These are phyloP conservation scores for Emergomyces pasteurianus DNA, from an alignment of 2,329 filamentous ascomycete species.

Conservation along the genomic window DNA sequence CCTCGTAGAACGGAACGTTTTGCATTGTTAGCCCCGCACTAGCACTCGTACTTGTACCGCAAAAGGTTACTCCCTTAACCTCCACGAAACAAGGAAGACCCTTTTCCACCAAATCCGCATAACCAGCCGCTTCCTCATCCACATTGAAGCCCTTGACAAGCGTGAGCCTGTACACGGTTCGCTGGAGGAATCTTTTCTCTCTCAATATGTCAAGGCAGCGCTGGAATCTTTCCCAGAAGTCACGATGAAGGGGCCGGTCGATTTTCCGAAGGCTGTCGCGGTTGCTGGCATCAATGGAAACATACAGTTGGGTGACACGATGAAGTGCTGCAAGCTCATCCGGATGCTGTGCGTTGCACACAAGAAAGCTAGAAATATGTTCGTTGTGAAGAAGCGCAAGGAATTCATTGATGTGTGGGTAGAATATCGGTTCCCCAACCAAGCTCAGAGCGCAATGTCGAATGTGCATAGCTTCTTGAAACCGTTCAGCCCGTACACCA, in stretches of 20 bases:
- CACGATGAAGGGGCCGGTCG: conserved; percentile 81
- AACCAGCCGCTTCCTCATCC: conserved; percentile 82
- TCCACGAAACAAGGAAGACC: conserved; percentile 87
- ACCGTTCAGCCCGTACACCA: conserved; percentile 81
- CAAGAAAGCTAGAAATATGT: conserved; percentile 84
- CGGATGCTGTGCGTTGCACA: conserved; percentile 95
- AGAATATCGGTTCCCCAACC: conserved; percentile 97
- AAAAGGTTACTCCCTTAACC: conserved; percentile 94
- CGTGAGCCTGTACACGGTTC: conserved; percentile 88
- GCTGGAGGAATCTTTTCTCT: conserved; percentile 69
- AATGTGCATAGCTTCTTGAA: conserved; percentile 84
- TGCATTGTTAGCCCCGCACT: conserved; percentile 88
- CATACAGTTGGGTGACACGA: conserved; percentile 89
- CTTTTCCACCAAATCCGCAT: conserved; percentile 75
- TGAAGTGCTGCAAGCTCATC: conserved; percentile 72
- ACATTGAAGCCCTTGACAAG: conserved; percentile 98
- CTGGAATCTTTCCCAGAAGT: conserved; percentile 96
- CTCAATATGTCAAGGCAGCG: conserved; percentile 80
- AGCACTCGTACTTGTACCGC: conserved; percentile 74
- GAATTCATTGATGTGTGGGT: conserved; percentile 93
- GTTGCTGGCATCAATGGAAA: conserved; percentile 91
- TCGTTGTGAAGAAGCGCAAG: conserved; percentile 70
- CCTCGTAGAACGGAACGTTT: conserved; percentile 92
- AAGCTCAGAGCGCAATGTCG: conserved; percentile 84
- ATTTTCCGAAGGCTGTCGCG: conserved; percentile 77